Conservation (phyloP, 768 basidiomycete genomes). For the Leccinum subgranulosum region DNA sequence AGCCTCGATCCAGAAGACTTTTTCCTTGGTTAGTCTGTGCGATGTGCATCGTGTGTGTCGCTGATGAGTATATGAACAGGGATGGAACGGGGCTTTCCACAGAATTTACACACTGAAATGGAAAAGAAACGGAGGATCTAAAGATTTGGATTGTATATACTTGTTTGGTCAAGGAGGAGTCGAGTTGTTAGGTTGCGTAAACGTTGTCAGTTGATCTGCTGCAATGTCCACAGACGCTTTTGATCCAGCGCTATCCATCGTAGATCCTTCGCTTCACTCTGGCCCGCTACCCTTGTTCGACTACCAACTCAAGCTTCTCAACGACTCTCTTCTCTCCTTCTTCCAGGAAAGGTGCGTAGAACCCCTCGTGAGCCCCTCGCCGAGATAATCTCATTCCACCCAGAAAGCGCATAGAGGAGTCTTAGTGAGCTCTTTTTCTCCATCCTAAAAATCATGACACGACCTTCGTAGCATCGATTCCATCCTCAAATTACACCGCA, state of each 20-base stretch:
- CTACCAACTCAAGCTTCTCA: conserved; percentile 60
- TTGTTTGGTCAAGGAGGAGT: conserved; percentile 17
- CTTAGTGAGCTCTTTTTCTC: conserved; percentile 53
- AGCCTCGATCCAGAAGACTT: conserved; percentile 73
- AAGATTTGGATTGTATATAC: conserved; percentile 17
- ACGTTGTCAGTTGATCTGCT: not conserved
- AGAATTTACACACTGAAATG: conserved; percentile 65
- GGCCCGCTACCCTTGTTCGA: conserved; percentile 74
- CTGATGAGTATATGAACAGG: conserved; percentile 36
- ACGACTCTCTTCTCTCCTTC: conserved; percentile 74
- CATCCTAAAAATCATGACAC: conserved; percentile 1
- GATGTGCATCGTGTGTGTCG: not conserved
- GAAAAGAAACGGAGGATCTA: conserved; percentile 56
- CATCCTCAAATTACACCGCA: conserved; percentile 68
- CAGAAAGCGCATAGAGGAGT: conserved; percentile 82
- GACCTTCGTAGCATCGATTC: conserved; percentile 59
- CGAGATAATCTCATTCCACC: conserved; percentile 15
- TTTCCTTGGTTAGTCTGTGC: conserved; percentile 58
- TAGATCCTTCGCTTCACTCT: conserved; percentile 28
- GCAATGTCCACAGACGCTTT: conserved; percentile 23
- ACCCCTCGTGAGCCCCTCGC: not conserved
- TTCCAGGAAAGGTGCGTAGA: conserved; percentile 75
- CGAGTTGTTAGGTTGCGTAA: not conserved
- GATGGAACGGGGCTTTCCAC: conserved; percentile 45
- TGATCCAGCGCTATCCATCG: conserved; percentile 22